phyloP scores from a whole-genome alignment of 176 grass and related monocot species.

The Musa acuminata region DNA sequence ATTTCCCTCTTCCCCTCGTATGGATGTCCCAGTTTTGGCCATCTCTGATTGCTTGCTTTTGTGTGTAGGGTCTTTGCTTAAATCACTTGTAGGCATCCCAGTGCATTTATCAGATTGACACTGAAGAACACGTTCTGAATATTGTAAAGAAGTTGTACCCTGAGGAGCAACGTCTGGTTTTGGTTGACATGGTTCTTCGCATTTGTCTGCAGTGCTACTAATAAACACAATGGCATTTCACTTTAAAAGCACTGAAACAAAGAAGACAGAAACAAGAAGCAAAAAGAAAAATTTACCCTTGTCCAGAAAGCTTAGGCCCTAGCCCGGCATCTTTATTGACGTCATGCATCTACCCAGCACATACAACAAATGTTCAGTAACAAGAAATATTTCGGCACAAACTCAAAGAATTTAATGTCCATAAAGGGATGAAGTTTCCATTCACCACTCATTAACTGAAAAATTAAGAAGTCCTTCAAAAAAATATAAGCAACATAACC shows the following conservation, averaged over 20 bases:
- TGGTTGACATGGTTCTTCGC: slow-evolving; percentile 1
- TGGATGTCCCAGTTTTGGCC: background rate
- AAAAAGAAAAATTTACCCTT: background rate
- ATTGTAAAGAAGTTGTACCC: background rate
- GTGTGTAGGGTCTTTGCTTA: slow-evolving; percentile 5
- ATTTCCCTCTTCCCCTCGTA: slow-evolving; percentile 6
- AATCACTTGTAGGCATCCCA: slow-evolving; percentile 1
- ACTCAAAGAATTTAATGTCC: background rate
- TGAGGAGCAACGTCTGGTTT: background rate
- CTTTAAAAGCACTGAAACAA: slow-evolving; percentile 14
- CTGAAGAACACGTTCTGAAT: background rate
- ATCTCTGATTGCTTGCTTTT: background rate
- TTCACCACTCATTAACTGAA: too few relatives aligned
- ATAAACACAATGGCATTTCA: background rate
- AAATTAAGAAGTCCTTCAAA: background rate
- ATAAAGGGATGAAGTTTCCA: background rate
- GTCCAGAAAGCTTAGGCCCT: slow-evolving; percentile 13
- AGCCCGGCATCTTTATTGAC: slow-evolving; percentile 14
- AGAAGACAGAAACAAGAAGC: slow-evolving; percentile 12
- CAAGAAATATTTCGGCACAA: background rate
- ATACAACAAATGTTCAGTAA: background rate
- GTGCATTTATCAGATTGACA: background rate
- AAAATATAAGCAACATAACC: too few relatives aligned
- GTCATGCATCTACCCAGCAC: slow-evolving; percentile 26
- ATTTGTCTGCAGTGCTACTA: background rate